phyloP scores from a whole-genome alignment of 2,329 filamentous ascomycete genomes.

The Chlorencoelia australis region DNA sequence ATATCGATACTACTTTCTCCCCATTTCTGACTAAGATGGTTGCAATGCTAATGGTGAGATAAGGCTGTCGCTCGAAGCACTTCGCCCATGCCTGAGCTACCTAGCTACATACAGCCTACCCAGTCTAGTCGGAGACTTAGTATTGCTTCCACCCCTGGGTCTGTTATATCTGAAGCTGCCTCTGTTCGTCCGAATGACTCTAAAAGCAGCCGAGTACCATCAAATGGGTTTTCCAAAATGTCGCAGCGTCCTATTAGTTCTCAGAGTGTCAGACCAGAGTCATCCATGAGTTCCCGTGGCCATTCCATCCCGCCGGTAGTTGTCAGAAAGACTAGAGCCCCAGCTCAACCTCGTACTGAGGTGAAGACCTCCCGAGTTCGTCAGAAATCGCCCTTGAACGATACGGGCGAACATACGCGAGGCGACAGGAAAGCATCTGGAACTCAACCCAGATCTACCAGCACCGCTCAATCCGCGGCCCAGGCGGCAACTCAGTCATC shows the following conservation, averaged over 20 bases:
- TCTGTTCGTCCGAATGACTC: constrained; percentile 11
- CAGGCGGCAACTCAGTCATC: constrained; percentile 6
- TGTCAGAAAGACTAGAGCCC: constrained; percentile 51
- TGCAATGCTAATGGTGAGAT: constrained; percentile 5
- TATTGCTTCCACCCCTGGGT: constrained; percentile 32
- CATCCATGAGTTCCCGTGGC: constrained; percentile 33
- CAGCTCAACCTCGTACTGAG: constrained; percentile 33
- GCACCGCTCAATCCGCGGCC: constrained; percentile 6
- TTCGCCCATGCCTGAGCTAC: constrained; percentile 24
- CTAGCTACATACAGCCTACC: constrained; percentile 18
- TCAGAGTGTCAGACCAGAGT: constrained; percentile 32
- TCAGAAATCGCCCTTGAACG: constrained; percentile 21
- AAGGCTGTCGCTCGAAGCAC: constrained; percentile 19
- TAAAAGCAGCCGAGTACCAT: constrained; percentile 18
- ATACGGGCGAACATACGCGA: not conserved
- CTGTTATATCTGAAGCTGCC: constrained; percentile 17
- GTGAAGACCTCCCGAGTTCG: constrained; percentile 25
- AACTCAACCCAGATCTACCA: constrained; percentile 4
- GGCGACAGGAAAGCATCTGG: not conserved
- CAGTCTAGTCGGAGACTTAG: constrained; percentile 32
- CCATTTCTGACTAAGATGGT: no score
- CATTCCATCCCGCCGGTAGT: constrained; percentile 31
- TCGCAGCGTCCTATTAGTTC: constrained; percentile 32
- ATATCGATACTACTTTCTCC: no score
- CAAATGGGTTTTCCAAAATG: constrained; percentile 17